A percentile compares a stretch with the other conserved stretches of the same genome.
phyloP scores from a whole-genome alignment of 208 protist genomes.

The Wallacemonas collosoma region DNA sequence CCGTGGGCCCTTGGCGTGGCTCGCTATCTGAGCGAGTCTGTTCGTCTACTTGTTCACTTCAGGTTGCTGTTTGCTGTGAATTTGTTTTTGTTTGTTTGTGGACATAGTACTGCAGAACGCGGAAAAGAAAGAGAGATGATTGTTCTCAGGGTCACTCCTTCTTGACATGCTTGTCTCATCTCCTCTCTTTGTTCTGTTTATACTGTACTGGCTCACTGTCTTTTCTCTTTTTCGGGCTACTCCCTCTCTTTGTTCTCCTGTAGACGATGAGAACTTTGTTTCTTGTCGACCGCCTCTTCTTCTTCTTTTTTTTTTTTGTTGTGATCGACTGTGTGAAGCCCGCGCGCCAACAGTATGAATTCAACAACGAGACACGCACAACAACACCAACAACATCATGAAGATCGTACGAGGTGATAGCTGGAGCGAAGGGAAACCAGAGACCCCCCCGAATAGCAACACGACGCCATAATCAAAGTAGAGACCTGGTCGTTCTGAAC shows the following conservation, averaged over 20 bases:
- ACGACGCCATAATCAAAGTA: too few species aligned
- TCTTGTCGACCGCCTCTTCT: neutral
- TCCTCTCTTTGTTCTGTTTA: neutral
- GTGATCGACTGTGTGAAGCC: too few species aligned
- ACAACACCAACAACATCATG: neutral
- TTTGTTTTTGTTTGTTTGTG: too few species aligned
- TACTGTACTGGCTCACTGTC: neutral
- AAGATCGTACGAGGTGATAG: too few species aligned
- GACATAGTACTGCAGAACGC: slow-evolving; percentile 9
- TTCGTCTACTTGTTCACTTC: too few species aligned
- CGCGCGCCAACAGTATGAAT: too few species aligned
- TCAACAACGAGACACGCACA: neutral
- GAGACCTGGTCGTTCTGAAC: too few species aligned
- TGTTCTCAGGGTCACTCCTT: neutral
- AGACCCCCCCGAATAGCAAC: too few species aligned
- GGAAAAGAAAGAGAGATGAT: neutral
- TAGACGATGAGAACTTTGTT: slow-evolving; percentile 10
- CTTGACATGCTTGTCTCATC: neutral
- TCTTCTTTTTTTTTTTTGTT: neutral
- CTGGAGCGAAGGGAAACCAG: too few species aligned
- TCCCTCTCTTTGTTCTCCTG: slow-evolving; percentile 8
- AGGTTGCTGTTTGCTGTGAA: too few species aligned
- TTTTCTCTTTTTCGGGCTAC: neutral
- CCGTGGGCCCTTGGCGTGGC: too few species aligned
- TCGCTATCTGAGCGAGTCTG: too few species aligned